phyloP scores from a whole-genome alignment of 176 grass and related monocot species.

The Tillandsia leiboldiana region DNA sequence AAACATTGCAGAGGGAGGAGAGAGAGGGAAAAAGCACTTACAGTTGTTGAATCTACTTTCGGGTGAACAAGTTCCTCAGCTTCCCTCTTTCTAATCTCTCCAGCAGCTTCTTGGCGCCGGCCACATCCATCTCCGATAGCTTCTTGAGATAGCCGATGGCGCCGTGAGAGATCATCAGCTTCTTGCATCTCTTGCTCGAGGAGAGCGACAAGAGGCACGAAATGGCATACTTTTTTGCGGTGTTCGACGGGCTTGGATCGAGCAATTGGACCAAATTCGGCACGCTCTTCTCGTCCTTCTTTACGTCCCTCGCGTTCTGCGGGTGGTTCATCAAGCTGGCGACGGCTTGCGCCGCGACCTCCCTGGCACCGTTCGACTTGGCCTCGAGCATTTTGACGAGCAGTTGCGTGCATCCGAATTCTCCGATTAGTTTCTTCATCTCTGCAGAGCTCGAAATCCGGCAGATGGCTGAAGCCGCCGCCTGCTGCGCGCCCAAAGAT shows the following conservation, averaged over 20 bases:
- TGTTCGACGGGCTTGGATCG: slow-evolving; percentile 73
- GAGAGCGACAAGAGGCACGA: slow-evolving; percentile 58
- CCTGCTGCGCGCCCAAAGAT: slow-evolving; percentile 74
- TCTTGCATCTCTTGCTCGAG: slow-evolving; percentile 71
- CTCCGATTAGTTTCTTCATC: slow-evolving; percentile 70
- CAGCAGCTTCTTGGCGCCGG: slow-evolving; percentile 75
- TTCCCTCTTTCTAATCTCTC: slow-evolving; percentile 77
- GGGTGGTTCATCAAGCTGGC: slow-evolving; percentile 67
- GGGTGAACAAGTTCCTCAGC: slow-evolving; percentile 60
- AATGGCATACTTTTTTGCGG: slow-evolving; percentile 96
- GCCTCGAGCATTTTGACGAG: slow-evolving; percentile 76
- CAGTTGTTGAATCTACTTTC: slow-evolving; percentile 35
- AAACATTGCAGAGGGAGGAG: slow-evolving; percentile 5
- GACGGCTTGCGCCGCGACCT: slow-evolving; percentile 75
- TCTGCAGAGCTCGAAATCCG: slow-evolving; percentile 60
- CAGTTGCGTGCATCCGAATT: slow-evolving; percentile 60
- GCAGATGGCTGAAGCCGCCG: slow-evolving; percentile 45
- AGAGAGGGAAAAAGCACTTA: not conserved
- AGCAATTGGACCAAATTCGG: slow-evolving; percentile 96
- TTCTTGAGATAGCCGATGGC: slow-evolving; percentile 97
- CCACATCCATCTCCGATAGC: slow-evolving; percentile 79
- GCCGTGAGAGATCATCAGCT: slow-evolving; percentile 85
- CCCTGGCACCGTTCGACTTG: slow-evolving; percentile 55
- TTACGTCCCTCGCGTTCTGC: slow-evolving; percentile 50
- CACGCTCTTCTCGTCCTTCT: slow-evolving; percentile 94